These are phyloP conservation scores for Catunica adiposa DNA, from an alignment of 2,329 filamentous ascomycete genomes.

Conservation along the genomic window DNA sequence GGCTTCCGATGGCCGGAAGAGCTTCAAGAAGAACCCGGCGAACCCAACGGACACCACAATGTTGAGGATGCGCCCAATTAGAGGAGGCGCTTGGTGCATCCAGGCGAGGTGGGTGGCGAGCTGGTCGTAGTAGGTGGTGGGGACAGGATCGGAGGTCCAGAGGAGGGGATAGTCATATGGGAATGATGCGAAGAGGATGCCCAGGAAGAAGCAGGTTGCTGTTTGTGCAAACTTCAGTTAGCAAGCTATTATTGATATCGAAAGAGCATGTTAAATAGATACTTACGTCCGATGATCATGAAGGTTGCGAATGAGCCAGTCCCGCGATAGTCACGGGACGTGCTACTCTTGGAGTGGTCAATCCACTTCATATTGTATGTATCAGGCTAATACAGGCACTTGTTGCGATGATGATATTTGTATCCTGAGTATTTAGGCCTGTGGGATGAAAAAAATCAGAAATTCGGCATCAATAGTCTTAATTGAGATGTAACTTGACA, in stretches of 20 bases:
- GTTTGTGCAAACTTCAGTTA: conserved; percentile 3
- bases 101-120: conserved; percentile 83
- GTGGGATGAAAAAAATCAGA: background rate
- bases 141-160: conserved; percentile 52
- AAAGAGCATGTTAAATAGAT: background rate
- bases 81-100: conserved; percentile 75
- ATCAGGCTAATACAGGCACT: background rate
- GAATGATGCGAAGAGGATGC: conserved; percentile 89
- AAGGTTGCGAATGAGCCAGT: conserved; percentile 79
- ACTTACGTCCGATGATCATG: conserved; percentile 86
- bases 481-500: background rate
- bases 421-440: background rate
- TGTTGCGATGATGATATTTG: background rate
- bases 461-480: background rate
- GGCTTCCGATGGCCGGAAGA: conserved; percentile 82
- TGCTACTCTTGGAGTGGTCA: conserved; percentile 40
- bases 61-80: conserved; percentile 86
- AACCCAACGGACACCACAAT: conserved; percentile 81
- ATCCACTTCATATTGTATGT: conserved; percentile 22
- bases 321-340: conserved; percentile 40
- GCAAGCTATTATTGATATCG: conserved; percentile 7
- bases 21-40: conserved; percentile 78
- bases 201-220: conserved; percentile 95
- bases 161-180: conserved; percentile 90
- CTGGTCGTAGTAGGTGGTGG: conserved; percentile 57